Percentiles rank a stretch among this genome's conserved stretches.
Evolutionary conservation across 345 rosid genomes (phyloP).

Genomic region (Euclidium syriacum): DNA sequence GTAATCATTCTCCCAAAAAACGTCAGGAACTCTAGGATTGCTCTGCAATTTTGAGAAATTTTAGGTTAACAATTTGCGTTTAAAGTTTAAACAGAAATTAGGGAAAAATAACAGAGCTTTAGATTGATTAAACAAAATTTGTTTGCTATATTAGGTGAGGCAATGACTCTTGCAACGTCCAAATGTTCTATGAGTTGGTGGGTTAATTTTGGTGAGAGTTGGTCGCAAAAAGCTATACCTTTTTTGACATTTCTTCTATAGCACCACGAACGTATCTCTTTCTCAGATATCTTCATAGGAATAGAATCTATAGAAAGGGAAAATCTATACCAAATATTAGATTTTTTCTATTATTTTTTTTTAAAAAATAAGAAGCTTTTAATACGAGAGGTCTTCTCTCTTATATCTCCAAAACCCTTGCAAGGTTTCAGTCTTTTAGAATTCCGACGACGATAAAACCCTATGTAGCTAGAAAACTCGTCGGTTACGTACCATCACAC

Average conservation of each 20-base stretch:
- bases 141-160: slow-evolving; percentile 13
- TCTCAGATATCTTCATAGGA: not conserved
- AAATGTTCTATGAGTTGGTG: not conserved
- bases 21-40: not conserved
- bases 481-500: not conserved
- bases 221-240: not conserved
- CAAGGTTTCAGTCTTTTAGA: not conserved
- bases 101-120: not conserved
- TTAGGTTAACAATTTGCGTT: not conserved
- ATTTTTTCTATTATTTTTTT: too few relatives aligned
- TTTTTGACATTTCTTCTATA: not conserved
- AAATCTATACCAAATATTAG: not conserved
- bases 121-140: not conserved
- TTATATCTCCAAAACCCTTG: not conserved
- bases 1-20: not conserved
- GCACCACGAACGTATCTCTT: not conserved
- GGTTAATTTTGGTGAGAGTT: not conserved
- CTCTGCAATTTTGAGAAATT: not conserved
- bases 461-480: slow-evolving; percentile 12
- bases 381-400: too few relatives aligned
- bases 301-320: not conserved
- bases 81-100: not conserved
- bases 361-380: too few relatives aligned
- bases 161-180: not conserved
- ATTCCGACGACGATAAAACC: slow-evolving; percentile 1